phyloP scores from a whole-genome alignment of 345 rosid species.

The Pistacia atlantica region DNA sequence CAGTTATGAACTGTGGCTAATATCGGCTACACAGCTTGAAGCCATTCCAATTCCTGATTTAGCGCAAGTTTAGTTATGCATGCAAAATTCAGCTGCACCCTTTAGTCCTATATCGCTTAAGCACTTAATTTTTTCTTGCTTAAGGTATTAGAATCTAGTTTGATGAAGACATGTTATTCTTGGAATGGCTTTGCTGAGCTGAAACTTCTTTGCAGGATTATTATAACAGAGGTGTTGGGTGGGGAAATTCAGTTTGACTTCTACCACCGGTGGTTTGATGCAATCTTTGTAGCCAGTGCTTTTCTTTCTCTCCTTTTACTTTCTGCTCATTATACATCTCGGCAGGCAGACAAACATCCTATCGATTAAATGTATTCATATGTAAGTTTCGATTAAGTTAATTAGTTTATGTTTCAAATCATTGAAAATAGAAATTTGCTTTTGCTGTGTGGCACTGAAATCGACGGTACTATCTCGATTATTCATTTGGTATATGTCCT shows the following conservation, averaged over 20 bases:
- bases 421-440: slow-evolving; percentile 2
- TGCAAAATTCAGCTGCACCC: not conserved
- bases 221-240: slow-evolving; percentile 92
- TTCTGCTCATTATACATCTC: slow-evolving; percentile 94
- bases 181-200: slow-evolving; percentile 20
- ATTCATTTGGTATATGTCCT: not conserved
- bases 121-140: not conserved
- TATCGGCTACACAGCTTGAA: slow-evolving; percentile 1
- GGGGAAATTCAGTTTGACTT: slow-evolving; percentile 98
- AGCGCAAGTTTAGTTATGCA: not conserved
- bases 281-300: slow-evolving; percentile 92
- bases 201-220: slow-evolving; percentile 61
- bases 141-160: not conserved
- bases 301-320: slow-evolving; percentile 91
- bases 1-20: no score
- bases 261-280: slow-evolving; percentile 98
- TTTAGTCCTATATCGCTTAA: not conserved
- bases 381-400: slow-evolving; percentile 28
- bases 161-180: not conserved
- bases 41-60: not conserved
- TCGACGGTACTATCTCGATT: not conserved
- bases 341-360: slow-evolving; percentile 94
- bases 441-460: not conserved
- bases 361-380: slow-evolving; percentile 50
- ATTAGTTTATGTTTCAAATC: not conserved